These are phyloP conservation scores for Alternaria brassicicola DNA, from an alignment of 2,329 filamentous ascomycete species.

Conservation along the genomic window DNA sequence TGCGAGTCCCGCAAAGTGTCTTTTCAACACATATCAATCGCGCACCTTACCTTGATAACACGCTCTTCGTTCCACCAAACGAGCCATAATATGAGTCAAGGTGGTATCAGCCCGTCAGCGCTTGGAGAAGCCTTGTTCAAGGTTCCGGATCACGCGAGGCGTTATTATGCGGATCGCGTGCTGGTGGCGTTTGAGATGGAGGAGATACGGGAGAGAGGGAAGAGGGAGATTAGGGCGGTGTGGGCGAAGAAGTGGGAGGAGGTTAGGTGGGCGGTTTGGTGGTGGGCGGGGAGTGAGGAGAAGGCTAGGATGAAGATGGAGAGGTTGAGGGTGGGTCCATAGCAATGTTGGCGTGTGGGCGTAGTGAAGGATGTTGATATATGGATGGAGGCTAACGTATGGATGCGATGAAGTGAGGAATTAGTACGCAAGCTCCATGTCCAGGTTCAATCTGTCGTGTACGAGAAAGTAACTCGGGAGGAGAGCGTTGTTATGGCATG, in stretches of 20 bases:
- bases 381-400: background rate
- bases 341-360: background rate
- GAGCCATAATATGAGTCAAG: background rate
- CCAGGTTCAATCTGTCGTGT: too few relatives aligned
- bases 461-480: too few relatives aligned
- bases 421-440: too few relatives aligned
- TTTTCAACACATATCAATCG: background rate
- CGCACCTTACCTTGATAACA: background rate
- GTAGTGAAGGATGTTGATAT: background rate
- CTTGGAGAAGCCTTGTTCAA: background rate
- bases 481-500: too few relatives aligned
- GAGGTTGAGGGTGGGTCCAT: conserved; percentile 20
- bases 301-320: conserved; percentile 31
- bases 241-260: conserved; percentile 20
- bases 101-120: background rate
- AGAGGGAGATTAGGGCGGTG: conserved; percentile 9
- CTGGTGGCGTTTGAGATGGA: conserved; percentile 16
- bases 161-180: conserved; percentile 10
- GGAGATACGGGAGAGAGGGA: background rate
- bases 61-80: background rate
- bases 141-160: conserved; percentile 9
- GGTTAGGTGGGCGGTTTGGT: conserved; percentile 30
- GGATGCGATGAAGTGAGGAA: too few relatives aligned
- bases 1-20: background rate
- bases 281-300: conserved; percentile 35